Conservation (phyloP, 2,329 filamentous ascomycete genomes). For the Aspergillus transmontanensis region DNA sequence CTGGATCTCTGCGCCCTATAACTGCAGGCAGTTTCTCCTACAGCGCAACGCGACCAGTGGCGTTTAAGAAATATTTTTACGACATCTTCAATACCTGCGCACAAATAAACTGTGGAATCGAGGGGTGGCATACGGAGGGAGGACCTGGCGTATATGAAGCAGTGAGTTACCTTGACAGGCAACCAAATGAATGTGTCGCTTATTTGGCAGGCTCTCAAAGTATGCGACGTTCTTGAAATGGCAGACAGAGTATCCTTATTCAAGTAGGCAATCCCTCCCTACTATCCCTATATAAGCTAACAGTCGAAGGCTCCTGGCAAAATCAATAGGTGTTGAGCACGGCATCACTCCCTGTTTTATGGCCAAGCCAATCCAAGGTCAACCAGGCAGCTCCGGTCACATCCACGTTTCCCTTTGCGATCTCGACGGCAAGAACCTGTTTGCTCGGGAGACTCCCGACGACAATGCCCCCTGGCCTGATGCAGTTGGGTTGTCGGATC, state of each 20-base stretch:
- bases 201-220: constrained; percentile 67
- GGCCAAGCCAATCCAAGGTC: constrained; percentile 87
- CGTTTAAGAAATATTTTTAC: constrained; percentile 90
- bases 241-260: constrained; percentile 87
- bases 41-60: constrained; percentile 78
- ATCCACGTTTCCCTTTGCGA: constrained; percentile 89
- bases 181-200: not conserved
- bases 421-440: constrained; percentile 74
- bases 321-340: constrained; percentile 79
- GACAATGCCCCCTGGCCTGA: constrained; percentile 71
- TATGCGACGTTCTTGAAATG: constrained; percentile 81
- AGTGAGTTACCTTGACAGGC: constrained; percentile 42
- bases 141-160: constrained; percentile 94
- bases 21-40: constrained; percentile 96
- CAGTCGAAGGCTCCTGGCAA: constrained; percentile 68
- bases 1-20: constrained; percentile 71
- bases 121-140: constrained; percentile 92
- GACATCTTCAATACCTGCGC: constrained; percentile 78
- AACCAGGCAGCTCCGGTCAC: constrained; percentile 92
- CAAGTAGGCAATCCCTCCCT: constrained; percentile 58
- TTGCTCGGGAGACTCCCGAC: constrained; percentile 72
- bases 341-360: constrained; percentile 96
- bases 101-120: constrained; percentile 75
- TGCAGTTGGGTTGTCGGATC: constrained; percentile 75
- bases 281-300: constrained; percentile 1